Percentiles rank a stretch among this genome's conserved stretches.
These are phyloP conservation scores for Scytalidium sp. DNA, from an alignment of 2,329 filamentous ascomycete genomes.

Conservation along the genomic window DNA sequence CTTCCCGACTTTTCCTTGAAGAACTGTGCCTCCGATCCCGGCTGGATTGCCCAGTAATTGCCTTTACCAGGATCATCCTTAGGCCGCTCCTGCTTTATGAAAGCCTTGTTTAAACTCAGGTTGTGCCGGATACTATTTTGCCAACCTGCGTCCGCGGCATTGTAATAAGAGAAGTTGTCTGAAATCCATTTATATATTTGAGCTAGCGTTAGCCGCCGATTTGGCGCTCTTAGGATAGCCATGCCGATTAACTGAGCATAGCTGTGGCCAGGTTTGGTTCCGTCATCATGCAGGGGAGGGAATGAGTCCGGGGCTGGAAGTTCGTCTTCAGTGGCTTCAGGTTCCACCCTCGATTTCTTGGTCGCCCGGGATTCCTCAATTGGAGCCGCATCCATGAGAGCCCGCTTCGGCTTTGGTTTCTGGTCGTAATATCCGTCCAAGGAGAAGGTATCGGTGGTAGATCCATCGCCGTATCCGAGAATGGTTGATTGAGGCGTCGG, in stretches of 20 bases:
- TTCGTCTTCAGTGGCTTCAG: slow-evolving; percentile 24
- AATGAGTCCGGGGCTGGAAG: slow-evolving; percentile 54
- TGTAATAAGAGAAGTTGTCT: slow-evolving; percentile 90
- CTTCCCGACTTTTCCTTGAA: slow-evolving; percentile 78
- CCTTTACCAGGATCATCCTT: slow-evolving; percentile 98
- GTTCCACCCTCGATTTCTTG: slow-evolving; percentile 61
- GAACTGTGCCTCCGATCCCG: slow-evolving; percentile 86
- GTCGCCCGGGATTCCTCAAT: slow-evolving; percentile 63
- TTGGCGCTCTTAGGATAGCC: slow-evolving; percentile 86
- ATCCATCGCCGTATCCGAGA: slow-evolving; percentile 12
- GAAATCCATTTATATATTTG: slow-evolving; percentile 99
- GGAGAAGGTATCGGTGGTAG: slow-evolving; percentile 38
- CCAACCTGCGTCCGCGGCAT: slow-evolving; percentile 82
- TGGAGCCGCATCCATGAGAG: slow-evolving; percentile 69
- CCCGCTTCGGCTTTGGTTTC: slow-evolving; percentile 55
- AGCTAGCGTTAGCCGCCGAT: slow-evolving; percentile 79
- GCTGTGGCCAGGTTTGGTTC: slow-evolving; percentile 84
- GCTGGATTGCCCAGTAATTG: slow-evolving; percentile 92
- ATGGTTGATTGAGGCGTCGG: slow-evolving; percentile 30
- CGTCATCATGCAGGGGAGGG: slow-evolving; percentile 78
- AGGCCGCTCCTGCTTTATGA: slow-evolving; percentile 90
- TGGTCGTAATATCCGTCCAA: slow-evolving; percentile 49
- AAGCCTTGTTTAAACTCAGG: slow-evolving; percentile 93
- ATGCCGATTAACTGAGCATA: slow-evolving; percentile 96
- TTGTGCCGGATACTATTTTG: slow-evolving; percentile 99